phyloP scores from a whole-genome alignment of 208 protist species.

The Hexamita inflata region DNA sequence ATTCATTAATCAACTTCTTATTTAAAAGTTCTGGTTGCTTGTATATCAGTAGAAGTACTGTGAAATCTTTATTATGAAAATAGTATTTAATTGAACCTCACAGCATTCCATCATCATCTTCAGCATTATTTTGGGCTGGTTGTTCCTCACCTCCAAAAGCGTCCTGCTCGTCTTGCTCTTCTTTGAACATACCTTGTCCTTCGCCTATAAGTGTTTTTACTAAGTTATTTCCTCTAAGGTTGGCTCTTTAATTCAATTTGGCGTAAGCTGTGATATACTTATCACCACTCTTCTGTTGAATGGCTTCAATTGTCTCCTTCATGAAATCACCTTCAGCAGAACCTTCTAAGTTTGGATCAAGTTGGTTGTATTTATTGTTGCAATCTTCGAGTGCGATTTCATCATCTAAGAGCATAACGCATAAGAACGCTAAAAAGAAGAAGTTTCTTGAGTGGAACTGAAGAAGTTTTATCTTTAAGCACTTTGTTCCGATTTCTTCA shows the following conservation, averaged over 20 bases:
- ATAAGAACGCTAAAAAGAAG: not conserved
- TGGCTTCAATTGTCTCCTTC: not conserved
- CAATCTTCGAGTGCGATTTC: not conserved
- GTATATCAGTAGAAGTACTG: too few species aligned
- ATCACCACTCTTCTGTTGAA: not conserved
- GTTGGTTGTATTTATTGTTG: not conserved
- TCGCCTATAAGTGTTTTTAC: not conserved
- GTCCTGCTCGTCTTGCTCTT: not conserved
- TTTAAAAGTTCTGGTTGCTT: too few species aligned
- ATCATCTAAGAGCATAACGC: not conserved
- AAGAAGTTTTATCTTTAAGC: not conserved
- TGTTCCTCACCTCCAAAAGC: not conserved
- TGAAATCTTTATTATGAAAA: too few species aligned
- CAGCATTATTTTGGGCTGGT: too few species aligned
- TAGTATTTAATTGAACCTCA: too few species aligned
- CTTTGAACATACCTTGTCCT: not conserved
- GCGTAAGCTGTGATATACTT: not conserved
- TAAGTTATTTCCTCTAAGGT: not conserved
- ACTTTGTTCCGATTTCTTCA: not conserved
- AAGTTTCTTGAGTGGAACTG: not conserved
- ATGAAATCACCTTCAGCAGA: not conserved
- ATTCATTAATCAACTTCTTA: too few species aligned
- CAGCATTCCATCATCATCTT: not conserved
- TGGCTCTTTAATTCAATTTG: not conserved
- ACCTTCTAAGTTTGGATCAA: not conserved